Evolutionary conservation across 2,329 filamentous ascomycete genomes (phyloP), one percentile per base, ranked within the genome.

Genomic region (Claviceps sp.): DNA sequence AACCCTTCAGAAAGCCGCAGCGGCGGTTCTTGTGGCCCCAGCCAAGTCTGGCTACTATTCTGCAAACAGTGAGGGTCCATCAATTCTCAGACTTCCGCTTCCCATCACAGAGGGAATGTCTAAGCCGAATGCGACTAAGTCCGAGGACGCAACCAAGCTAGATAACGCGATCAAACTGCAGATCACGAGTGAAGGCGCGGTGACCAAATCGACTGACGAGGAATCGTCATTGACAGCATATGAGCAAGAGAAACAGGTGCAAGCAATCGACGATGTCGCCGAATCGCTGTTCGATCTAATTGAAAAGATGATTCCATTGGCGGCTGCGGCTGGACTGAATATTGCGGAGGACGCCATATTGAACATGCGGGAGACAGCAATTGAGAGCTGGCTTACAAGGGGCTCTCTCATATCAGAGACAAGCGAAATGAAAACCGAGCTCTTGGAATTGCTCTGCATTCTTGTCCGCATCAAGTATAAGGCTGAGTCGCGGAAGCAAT

Each of bases 351-450:
- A 56, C 14, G 47, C 45, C 1, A 40, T 57, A 22, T 49, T 57
- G 4, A 61, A 57, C 1, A 58, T 67, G 8, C 57, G 63, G 19
- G 60, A 64, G 5, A 57, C 56, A 0, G 56, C 61, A 3, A 54
- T 64, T 11, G 56, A 61, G 1, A 53, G 57, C 19, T 65, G 62
- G 62, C 50, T 59, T 6, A 38, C 53, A 3, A 54, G 60, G 13
- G 62, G 62, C 0, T 59, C 59, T 16, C 54, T 66, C n/a, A 52
- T 56, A 4, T 56, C 50, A 8, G 53, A 62, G 6, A 50, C 48
- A 3, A 58, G 62, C 11, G 55, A 58, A 5, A 52, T 64, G 24
- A 61, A 58, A 24, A 48, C 58, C 0, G 56, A 57, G 2, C 47
- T 63, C 0, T 26, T 61, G 2, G 30, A 56, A 0, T 42, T 63